Evolutionary conservation across 371 early-diverging fungal species (phyloP), one percentile per base, ranked within the genome.

Genomic region (Zychaea mexicana): DNA sequence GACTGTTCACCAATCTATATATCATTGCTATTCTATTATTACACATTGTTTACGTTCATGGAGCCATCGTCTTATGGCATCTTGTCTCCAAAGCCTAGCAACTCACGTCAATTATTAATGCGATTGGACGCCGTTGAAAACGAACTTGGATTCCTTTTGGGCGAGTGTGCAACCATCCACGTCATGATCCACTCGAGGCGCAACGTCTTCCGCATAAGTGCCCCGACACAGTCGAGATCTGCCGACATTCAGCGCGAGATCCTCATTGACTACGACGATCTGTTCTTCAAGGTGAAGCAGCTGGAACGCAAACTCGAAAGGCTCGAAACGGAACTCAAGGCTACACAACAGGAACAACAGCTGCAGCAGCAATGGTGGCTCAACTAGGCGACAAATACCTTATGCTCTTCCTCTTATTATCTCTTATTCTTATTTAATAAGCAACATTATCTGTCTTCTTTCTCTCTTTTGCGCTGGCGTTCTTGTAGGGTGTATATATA

Each of bases 231-330:
- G 6, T 15, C 52, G n/a, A n/a, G 32, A 22, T 38, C 42, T n/a
- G 8, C 58, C 1, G 77, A 69, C 7, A 66, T 68, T 22, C 64
- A 75, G 31, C 68, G 65, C 12, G 73, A 78, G 52, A 70, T 73
- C 54, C 62, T 68, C 15, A 64, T 58, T 2, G 74, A 75, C 19
- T 78, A 67, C 36, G 78, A 78, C 60, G 78, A 74, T 46, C 19
- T 78, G 24, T 46, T 57, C 61, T 27, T 65, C 10, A 75, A 78
- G 52, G 69, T 74, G 5, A 45, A 65, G 32, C 74, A 74, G 22
- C 33, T 78, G 57, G 75, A 78, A 49, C 70, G 64, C 22, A 78
- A 78, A 38, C 53, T 78, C 2, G 67, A 70, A 19, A 46, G 8
- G 10, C 56, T 78, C 12, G 78, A 78, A 58, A 62, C 33, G 9